A percentile compares a stretch with the other conserved stretches of the same genome.
Conservation (phyloP, 495 filamentous ascomycete species). For the Friedmanniomyces endolithicus region DNA sequence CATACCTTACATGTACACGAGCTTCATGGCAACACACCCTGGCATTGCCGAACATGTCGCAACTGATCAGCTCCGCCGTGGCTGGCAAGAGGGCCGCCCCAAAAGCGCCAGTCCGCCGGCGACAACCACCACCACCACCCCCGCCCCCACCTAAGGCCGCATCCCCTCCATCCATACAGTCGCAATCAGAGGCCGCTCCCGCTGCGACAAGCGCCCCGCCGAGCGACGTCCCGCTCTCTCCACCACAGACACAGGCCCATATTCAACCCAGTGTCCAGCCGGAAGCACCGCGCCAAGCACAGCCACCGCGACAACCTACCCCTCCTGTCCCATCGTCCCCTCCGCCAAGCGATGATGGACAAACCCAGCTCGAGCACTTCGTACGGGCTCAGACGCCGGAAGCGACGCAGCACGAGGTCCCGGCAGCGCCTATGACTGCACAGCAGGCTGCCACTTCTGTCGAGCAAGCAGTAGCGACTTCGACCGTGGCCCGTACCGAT, state of each 20-base stretch:
- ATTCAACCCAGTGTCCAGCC: background rate
- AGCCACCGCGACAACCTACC: background rate
- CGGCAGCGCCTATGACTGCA: background rate
- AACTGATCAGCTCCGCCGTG: slow-evolving; percentile 16
- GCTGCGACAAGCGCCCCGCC: slow-evolving; percentile 16
- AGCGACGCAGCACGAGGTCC: background rate
- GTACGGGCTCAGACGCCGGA: background rate
- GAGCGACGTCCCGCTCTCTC: slow-evolving; percentile 13
- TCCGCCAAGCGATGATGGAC: background rate
- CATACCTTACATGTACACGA: too few relatives aligned
- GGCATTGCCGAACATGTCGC: too few relatives aligned
- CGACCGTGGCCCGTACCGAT: background rate
- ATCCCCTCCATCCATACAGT: slow-evolving; percentile 14
- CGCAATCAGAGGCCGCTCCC: slow-evolving; percentile 19
- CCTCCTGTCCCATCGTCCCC: background rate
- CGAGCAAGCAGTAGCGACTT: background rate
- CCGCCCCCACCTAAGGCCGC: slow-evolving; percentile 18
- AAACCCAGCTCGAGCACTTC: background rate
- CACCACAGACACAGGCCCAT: slow-evolving; percentile 3
- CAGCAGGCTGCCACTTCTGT: background rate
- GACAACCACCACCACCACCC: slow-evolving; percentile 16
- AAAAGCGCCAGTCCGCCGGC: slow-evolving; percentile 25
- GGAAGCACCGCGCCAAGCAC: background rate
- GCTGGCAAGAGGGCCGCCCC: slow-evolving; percentile 27
- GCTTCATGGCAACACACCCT: too few relatives aligned